Evolutionary conservation across 441 rosid genomes (phyloP).

Genomic region (Mallotus japonicus): DNA sequence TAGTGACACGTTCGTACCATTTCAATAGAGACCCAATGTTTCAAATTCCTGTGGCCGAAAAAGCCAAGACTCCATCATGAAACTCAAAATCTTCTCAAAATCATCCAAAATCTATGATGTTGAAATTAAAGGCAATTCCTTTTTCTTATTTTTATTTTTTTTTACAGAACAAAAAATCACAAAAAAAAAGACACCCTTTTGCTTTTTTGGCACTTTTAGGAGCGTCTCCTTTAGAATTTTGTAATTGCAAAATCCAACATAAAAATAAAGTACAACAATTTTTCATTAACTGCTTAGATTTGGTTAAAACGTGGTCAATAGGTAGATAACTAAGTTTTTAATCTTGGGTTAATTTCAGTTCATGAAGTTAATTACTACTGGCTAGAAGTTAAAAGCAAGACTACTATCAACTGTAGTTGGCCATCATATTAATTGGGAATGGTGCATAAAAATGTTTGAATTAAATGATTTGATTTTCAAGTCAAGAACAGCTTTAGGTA

Average conservation of each 20-base stretch:
- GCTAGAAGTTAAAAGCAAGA: neutral
- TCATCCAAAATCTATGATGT: slow-evolving; percentile 34
- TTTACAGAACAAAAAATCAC: slow-evolving; percentile 29
- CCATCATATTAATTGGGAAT: slow-evolving; percentile 36
- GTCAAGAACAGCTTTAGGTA: slow-evolving; percentile 27
- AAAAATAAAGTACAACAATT: slow-evolving; percentile 16
- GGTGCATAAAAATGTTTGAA: slow-evolving; percentile 25
- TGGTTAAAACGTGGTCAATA: neutral
- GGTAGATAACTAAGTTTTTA: neutral
- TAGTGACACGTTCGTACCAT: slow-evolving; percentile 5
- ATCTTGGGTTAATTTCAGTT: neutral
- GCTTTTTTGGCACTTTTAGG: slow-evolving; percentile 37
- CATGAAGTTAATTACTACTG: neutral
- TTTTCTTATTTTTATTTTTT: slow-evolving; percentile 19
- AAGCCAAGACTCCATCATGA: slow-evolving; percentile 27
- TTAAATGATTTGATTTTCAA: slow-evolving; percentile 21
- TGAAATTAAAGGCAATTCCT: slow-evolving; percentile 23
- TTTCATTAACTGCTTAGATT: slow-evolving; percentile 14
- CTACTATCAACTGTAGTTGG: neutral
- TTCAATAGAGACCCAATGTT: neutral
- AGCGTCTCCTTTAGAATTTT: slow-evolving; percentile 29
- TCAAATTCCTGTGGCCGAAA: slow-evolving; percentile 16
- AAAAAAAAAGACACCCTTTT: slow-evolving; percentile 33
- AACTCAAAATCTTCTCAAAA: slow-evolving; percentile 38
- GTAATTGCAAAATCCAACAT: neutral